Base-by-base conservation (phyloP, 2,329 filamentous ascomycete species). In the Chaetomium sp. region DNA sequence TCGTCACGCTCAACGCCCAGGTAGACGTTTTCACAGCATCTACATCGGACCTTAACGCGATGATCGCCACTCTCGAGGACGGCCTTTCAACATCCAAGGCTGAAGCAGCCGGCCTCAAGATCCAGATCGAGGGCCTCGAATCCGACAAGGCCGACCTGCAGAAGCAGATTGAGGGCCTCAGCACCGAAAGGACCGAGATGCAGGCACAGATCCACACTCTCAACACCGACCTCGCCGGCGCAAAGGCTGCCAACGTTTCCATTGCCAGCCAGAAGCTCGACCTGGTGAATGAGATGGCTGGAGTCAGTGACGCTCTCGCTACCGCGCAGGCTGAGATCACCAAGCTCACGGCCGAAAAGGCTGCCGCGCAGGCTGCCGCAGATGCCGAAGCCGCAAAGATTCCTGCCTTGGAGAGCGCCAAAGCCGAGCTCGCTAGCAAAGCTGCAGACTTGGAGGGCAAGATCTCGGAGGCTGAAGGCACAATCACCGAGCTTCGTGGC, bases 11-110 rank as follows among this genome's bases (percentile, higher is more conserved):
- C 29, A 69, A 70, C 47, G 62, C 68, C 9, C 73, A 70, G 57
- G 69, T 77, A 45, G 69, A 70, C 21, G 67, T 65, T 27, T 69
- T 77, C 38, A 74, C 75, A 66, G 64, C 67, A n/a, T 69, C 64
- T 4, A 53, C 57, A 9, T 58, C 69, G 2, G 69, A 67, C 13
- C 70, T 71, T 60, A 60, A 56, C n/a, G 60, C 65, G 50, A 72
- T 71, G 61, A 68, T 76, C 25, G 62, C 69, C 29, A 66, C 66
- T 38, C 68, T 76, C 19, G 71, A 72, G 57, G 63, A 68, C 49
- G 69, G 74, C 51, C 72, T 73, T 12, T 51, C 68, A 1, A 50
- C 68, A 33, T 64, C 70, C 42, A 67, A 67, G 47, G 62, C 67
- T 21, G 68, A 68, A 35, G 65, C 63, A 5, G 63, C 62, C 23